phyloP scores from a whole-genome alignment of 2,329 filamentous ascomycete genomes.

The Aspergillus uvarum region DNA sequence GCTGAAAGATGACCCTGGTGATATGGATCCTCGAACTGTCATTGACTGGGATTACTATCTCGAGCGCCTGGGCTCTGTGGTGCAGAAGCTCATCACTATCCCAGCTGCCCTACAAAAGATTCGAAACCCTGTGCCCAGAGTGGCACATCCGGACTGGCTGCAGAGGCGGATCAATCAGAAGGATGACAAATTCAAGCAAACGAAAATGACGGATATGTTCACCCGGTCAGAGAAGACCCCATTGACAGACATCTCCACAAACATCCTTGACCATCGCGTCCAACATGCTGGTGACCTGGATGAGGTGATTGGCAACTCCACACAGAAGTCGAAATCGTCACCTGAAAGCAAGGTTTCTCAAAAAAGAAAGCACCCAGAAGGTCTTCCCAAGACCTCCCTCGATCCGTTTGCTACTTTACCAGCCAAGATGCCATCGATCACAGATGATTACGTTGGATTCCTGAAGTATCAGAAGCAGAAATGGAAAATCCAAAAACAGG shows the following conservation, averaged over 20 bases:
- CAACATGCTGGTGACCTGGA: constrained; percentile 67
- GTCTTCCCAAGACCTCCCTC: constrained; percentile 57
- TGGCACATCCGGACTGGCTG: constrained; percentile 94
- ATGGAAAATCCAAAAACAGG: constrained; percentile 96
- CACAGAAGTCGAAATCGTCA: constrained; percentile 64
- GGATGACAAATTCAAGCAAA: constrained; percentile 97
- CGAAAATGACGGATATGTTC: constrained; percentile 96
- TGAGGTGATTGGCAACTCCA: constrained; percentile 66
- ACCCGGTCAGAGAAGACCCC: constrained; percentile 61
- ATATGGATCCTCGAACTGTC: constrained; percentile 85
- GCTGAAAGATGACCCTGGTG: constrained; percentile 86
- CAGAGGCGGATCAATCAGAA: constrained; percentile 90
- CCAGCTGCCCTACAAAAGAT: constrained; percentile 94
- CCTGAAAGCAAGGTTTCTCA: constrained; percentile 57
- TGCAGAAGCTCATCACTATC: constrained; percentile 98
- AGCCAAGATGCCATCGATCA: constrained; percentile 77
- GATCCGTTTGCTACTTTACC: constrained; percentile 84
- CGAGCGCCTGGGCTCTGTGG: constrained; percentile 91
- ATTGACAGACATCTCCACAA: constrained; percentile 69
- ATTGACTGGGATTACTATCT: constrained; percentile 98
- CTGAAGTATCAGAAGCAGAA: constrained; percentile 95
- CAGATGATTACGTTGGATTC: constrained; percentile 83
- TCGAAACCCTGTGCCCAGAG: constrained; percentile 87
- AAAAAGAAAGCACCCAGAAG: constrained; percentile 74
- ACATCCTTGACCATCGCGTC: constrained; percentile 58